These are phyloP conservation scores for Grosmannia huntii DNA, from an alignment of 2,329 filamentous ascomycete genomes.

Conservation along the genomic window DNA sequence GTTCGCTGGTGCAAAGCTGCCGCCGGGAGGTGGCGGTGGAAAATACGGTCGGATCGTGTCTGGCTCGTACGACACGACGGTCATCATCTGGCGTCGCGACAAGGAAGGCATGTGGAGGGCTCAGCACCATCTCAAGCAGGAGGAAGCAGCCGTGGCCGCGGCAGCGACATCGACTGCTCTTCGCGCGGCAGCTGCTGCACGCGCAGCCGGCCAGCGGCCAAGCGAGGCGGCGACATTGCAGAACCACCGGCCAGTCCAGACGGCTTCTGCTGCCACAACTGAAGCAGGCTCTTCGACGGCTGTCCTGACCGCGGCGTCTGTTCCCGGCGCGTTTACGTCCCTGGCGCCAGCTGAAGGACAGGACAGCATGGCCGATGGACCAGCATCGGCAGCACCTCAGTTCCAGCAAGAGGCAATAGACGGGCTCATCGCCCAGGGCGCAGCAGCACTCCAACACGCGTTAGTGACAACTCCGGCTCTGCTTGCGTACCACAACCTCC, in stretches of 20 bases:
- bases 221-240: background rate
- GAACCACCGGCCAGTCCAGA: background rate
- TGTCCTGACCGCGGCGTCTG: background rate
- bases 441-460: slow-evolving; percentile 30
- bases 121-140: slow-evolving; percentile 62
- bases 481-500: slow-evolving; percentile 31
- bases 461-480: slow-evolving; percentile 16
- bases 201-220: background rate
- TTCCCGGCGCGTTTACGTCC: background rate
- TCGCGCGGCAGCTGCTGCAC: background rate
- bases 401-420: slow-evolving; percentile 28
- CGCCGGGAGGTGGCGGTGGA: slow-evolving; percentile 80
- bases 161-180: no score
- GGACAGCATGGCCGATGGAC: background rate
- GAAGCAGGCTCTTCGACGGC: background rate
- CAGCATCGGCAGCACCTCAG: background rate
- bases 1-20: slow-evolving; percentile 73
- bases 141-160: slow-evolving; percentile 49
- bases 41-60: slow-evolving; percentile 91
- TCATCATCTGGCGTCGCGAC: slow-evolving; percentile 89
- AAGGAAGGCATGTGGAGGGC: slow-evolving; percentile 75
- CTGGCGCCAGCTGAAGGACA: background rate
- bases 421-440: slow-evolving; percentile 36
- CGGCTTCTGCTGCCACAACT: background rate
- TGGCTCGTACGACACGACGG: slow-evolving; percentile 88